Base-by-base conservation (phyloP, 441 rosid species). In the Euphorbia schlechtendalii region DNA sequence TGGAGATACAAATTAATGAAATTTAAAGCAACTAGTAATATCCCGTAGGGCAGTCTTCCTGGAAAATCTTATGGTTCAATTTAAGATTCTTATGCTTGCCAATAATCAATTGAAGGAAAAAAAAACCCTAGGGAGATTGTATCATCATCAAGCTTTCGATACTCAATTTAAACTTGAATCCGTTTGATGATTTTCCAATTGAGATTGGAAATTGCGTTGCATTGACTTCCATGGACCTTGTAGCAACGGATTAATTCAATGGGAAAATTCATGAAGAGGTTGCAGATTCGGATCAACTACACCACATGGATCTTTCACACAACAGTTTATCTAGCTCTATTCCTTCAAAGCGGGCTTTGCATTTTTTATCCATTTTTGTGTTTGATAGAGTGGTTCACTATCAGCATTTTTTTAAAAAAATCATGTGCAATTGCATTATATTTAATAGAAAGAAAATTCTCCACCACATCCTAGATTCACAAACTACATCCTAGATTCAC, bases 221-320 rank as follows among this genome's bases (percentile, higher is more conserved):
- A 12, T 75, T 90, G 30, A 86, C 95, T 67, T 84, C 96, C 11
- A 58, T 94, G 85, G 88, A 94, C 80, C 80, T 94, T 2, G 96
- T 43, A 80, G 78, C 67, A 94, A 90, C 80, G 70, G 69, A 72
- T 82, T n/a, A n/a, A n/a, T n/a, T 94, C 24, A 73, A 58, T 67
- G 99, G 99, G 27, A 66, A 84, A 32, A 87, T 90, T 67, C 97
- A 96, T 0, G 81, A 71, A 24, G 70, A 53, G 32, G 69, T 90
- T 60, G 80, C 84, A 3, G 82, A 68, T 74, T 79, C 90, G 76
- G 71, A 79, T 64, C 86, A 83, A 76, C 77, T 94, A 58, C 96
- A 94, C 21, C 84, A 96, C 67, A 52, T 94, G 78, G 92, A 90
- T 69, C 92, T 90, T 38, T 87, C 97, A 58, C 74, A 78, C 73